Conservation (phyloP, 1,139 yeast species). For the Candida glucosophila region DNA sequence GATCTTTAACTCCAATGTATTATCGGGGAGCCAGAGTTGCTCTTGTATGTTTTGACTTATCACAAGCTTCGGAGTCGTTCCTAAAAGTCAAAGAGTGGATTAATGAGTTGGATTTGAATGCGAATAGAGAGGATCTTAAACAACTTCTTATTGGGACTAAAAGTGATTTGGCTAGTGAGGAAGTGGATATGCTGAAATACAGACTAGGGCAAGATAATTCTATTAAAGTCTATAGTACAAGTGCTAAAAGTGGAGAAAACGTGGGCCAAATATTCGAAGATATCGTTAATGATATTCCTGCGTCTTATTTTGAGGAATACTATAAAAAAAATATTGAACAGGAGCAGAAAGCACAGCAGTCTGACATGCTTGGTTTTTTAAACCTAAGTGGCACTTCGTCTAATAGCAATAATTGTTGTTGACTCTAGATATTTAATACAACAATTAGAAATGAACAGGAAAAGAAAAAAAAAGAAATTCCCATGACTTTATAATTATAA, state of each 20-base stretch:
- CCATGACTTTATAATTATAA: constrained; percentile 7
- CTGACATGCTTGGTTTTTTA: constrained; percentile 5
- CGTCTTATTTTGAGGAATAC: constrained; percentile 14
- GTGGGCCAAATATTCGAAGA: constrained; percentile 32
- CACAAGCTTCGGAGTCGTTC: constrained; percentile 24
- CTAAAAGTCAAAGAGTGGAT: constrained; percentile 38
- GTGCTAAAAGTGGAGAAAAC: constrained; percentile 42
- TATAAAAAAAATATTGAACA: constrained; percentile 4
- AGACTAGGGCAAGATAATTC: constrained; percentile 6
- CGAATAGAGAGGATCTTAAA: constrained; percentile 12
- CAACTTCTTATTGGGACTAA: constrained; percentile 32
- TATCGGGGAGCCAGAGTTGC: constrained; percentile 40
- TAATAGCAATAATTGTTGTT: constrained; percentile 6
- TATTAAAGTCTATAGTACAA: constrained; percentile 24
- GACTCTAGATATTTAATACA: constrained; percentile 3
- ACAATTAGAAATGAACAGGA: no score
- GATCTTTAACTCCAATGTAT: constrained; percentile 42
- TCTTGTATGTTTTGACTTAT: constrained; percentile 28
- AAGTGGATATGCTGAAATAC: constrained; percentile 1
- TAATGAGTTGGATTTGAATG: constrained; percentile 27
- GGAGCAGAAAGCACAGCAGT: not conserved
- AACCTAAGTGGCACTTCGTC: constrained; percentile 3
- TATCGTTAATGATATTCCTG: constrained; percentile 37
- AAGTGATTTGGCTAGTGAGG: constrained; percentile 10
- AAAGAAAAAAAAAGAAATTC: no score